These are phyloP conservation scores for Camelina hispida DNA, from an alignment of 345 rosid species.

Conservation along the genomic window DNA sequence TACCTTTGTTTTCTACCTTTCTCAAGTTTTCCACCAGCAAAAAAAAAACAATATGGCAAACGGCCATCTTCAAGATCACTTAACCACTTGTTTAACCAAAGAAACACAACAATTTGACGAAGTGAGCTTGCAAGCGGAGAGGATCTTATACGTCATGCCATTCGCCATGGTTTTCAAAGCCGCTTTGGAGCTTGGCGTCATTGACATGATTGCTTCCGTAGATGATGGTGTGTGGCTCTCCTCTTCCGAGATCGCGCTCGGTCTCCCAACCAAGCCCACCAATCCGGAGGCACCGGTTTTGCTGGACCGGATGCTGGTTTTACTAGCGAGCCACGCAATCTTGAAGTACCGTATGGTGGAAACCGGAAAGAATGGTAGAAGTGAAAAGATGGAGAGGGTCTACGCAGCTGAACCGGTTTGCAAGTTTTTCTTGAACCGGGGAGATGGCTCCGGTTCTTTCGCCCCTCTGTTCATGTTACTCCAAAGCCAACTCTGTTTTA, in stretches of 20 bases:
- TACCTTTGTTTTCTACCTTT: not conserved
- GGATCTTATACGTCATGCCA: conserved; percentile 8
- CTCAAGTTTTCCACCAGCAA: not conserved
- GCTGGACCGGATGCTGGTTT: conserved; percentile 60
- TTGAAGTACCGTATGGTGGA: conserved; percentile 46
- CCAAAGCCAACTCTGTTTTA: conserved; percentile 24
- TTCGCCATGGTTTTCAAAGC: conserved; percentile 56
- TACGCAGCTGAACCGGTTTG: conserved; percentile 40
- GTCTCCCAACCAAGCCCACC: conserved; percentile 35
- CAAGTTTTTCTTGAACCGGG: conserved; percentile 21
- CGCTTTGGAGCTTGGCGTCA: conserved; percentile 55
- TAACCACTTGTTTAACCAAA: not conserved
- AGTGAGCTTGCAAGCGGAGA: conserved; percentile 36
- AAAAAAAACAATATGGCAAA: conserved; percentile 8
- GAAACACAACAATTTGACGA: conserved; percentile 9
- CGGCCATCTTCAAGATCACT: conserved; percentile 8
- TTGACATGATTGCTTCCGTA: conserved; percentile 48
- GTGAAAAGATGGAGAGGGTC: conserved; percentile 11
- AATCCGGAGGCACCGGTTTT: conserved; percentile 52
- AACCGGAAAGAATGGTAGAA: conserved; percentile 1
- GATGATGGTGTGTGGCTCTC: conserved; percentile 49
- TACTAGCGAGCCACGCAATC: conserved; percentile 51
- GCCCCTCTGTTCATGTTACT: conserved; percentile 15
- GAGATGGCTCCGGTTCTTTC: conserved; percentile 33
- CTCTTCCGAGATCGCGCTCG: conserved; percentile 45